Evolutionary conservation across 257 asterid genomes (phyloP).

Genomic region (Solanum gandarillasii): DNA sequence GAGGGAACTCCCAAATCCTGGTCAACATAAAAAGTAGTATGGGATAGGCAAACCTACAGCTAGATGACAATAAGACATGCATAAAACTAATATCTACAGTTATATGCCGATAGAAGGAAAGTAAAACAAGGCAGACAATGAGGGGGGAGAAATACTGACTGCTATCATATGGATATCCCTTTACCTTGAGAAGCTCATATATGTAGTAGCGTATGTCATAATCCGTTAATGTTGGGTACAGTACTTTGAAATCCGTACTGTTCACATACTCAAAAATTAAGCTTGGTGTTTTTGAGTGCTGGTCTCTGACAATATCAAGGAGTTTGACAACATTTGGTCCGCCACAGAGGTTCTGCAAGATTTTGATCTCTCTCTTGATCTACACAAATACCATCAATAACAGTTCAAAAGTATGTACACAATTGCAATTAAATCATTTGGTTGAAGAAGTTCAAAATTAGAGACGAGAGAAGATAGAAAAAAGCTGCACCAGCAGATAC

Average conservation of each 20-base stretch:
- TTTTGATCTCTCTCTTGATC: constrained; percentile 76
- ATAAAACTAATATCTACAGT: background rate
- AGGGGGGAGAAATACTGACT: background rate
- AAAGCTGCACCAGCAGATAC: background rate
- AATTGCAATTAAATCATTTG: background rate
- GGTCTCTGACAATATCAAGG: constrained; percentile 64
- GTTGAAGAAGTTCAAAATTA: background rate
- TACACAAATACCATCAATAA: constrained; percentile 10
- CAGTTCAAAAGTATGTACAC: background rate
- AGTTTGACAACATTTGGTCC: constrained; percentile 71
- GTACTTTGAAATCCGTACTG: constrained; percentile 70
- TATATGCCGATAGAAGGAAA: background rate
- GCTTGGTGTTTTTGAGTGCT: constrained; percentile 79
- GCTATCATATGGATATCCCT: background rate
- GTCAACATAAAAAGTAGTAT: background rate
- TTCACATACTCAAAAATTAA: constrained; percentile 70
- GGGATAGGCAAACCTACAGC: background rate
- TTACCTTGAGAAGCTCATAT: constrained; percentile 76
- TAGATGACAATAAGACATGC: background rate
- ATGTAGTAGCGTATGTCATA: constrained; percentile 79
- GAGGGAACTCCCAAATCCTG: background rate
- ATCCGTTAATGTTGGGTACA: constrained; percentile 71
- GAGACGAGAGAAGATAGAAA: background rate
- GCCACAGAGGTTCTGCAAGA: constrained; percentile 67
- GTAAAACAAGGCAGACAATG: background rate